These are phyloP conservation scores for Carnegiea gigantea DNA, from an alignment of 179 eudicot species.

Conservation along the genomic window DNA sequence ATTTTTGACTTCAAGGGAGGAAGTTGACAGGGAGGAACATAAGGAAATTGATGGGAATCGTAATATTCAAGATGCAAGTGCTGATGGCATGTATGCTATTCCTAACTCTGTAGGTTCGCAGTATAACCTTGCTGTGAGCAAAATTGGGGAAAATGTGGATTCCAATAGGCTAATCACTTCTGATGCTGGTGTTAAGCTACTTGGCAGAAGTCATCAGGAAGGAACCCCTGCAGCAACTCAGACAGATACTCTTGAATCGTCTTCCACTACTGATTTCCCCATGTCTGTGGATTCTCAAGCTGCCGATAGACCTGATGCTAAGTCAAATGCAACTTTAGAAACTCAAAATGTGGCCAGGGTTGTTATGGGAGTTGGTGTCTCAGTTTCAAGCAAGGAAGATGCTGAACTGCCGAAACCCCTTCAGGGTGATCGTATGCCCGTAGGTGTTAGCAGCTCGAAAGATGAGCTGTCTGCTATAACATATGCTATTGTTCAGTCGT, in stretches of 20 bases:
- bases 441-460: slow-evolving; percentile 29
- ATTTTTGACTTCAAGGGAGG: slow-evolving; percentile 46
- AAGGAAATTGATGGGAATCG: slow-evolving; percentile 25
- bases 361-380: slow-evolving; percentile 26
- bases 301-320: slow-evolving; percentile 30
- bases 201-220: slow-evolving; percentile 29
- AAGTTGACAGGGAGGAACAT: slow-evolving; percentile 20
- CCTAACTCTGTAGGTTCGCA: slow-evolving; percentile 31
- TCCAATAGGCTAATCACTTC: slow-evolving; percentile 29
- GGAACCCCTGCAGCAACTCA: slow-evolving; percentile 33
- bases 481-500: slow-evolving; percentile 34
- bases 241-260: slow-evolving; percentile 27
- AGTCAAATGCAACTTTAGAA: slow-evolving; percentile 32
- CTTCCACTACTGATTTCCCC: slow-evolving; percentile 22
- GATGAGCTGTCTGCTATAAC: slow-evolving; percentile 25
- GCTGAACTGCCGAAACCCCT: slow-evolving; percentile 27
- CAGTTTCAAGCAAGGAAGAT: slow-evolving; percentile 32
- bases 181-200: slow-evolving; percentile 29
- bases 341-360: slow-evolving; percentile 27
- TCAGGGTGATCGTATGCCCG: slow-evolving; percentile 28
- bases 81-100: slow-evolving; percentile 28
- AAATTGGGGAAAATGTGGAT: slow-evolving; percentile 30
- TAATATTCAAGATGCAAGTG: slow-evolving; percentile 39
- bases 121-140: slow-evolving; percentile 28
- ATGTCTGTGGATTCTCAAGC: slow-evolving; percentile 27